Conservation (phyloP, 345 rosid genomes). For the Mallotus nudiflorus region DNA sequence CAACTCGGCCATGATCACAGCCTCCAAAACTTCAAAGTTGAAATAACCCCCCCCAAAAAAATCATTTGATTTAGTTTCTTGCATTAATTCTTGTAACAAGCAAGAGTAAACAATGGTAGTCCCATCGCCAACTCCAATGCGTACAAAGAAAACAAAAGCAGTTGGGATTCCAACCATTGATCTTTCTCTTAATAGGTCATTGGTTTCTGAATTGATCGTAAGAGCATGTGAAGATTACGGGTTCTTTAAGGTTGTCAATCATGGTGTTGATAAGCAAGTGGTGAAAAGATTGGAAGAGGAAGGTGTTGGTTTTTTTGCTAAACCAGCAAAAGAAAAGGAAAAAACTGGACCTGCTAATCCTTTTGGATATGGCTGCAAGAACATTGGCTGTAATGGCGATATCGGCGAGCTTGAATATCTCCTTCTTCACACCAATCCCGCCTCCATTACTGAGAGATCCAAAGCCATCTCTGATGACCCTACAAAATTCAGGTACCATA, state of each 20-base stretch:
- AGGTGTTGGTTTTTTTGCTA: constrained; percentile 54
- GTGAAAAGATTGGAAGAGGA: constrained; percentile 57
- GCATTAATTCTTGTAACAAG: background rate
- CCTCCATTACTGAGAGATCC: constrained; percentile 39
- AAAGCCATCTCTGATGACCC: constrained; percentile 58
- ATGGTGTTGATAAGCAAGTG: constrained; percentile 47
- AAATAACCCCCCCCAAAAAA: constrained; percentile 1
- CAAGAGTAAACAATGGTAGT: constrained; percentile 45
- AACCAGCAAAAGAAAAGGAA: constrained; percentile 57
- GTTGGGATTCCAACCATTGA: constrained; percentile 42
- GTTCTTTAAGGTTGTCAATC: constrained; percentile 81
- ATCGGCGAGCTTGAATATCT: constrained; percentile 82
- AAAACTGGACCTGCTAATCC: constrained; percentile 56
- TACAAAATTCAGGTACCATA: constrained; percentile 63
- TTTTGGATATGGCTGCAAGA: constrained; percentile 79
- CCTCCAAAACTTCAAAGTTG: constrained; percentile 13
- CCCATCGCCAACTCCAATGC: constrained; percentile 44
- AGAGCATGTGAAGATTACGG: constrained; percentile 74
- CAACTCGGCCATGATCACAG: constrained; percentile 22
- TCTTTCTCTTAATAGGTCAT: constrained; percentile 58
- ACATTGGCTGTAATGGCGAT: constrained; percentile 80
- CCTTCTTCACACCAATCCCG: constrained; percentile 54
- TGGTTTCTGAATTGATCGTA: constrained; percentile 49
- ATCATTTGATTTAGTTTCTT: background rate
- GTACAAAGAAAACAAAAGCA: constrained; percentile 40